These are phyloP conservation scores for Exophiala lecanii-corni DNA, from an alignment of 2,329 filamentous ascomycete genomes.

Conservation along the genomic window DNA sequence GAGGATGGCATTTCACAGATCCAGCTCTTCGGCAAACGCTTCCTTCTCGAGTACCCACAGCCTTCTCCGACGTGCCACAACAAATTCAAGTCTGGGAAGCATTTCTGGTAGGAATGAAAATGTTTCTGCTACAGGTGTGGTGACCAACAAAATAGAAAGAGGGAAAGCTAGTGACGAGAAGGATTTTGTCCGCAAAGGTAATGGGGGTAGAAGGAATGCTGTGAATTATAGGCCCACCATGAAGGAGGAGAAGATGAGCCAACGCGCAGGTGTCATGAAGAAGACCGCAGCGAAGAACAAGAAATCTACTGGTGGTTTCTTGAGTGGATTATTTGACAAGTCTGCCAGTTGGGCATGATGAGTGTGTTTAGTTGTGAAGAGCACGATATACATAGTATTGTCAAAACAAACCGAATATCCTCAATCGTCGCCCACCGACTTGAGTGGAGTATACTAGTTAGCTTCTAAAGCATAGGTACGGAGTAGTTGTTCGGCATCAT, in stretches of 20 bases:
- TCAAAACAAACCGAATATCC: no score
- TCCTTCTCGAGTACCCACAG: slow-evolving; percentile 20
- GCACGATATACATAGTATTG: no score
- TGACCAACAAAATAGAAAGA: slow-evolving; percentile 23
- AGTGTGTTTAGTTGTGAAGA: not conserved
- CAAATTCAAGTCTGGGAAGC: slow-evolving; percentile 24
- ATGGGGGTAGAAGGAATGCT: slow-evolving; percentile 22
- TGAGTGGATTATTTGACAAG: slow-evolving; percentile 21
- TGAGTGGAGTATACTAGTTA: no score
- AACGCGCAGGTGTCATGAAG: slow-evolving; percentile 23
- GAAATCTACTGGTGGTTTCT: slow-evolving; percentile 20
- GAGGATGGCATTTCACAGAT: slow-evolving; percentile 25
- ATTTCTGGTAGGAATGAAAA: slow-evolving; percentile 19
- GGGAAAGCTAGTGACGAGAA: slow-evolving; percentile 24
- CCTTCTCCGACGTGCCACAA: slow-evolving; percentile 26
- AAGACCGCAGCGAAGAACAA: slow-evolving; percentile 16
- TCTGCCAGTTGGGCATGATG: slow-evolving; percentile 22
- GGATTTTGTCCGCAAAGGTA: slow-evolving; percentile 25
- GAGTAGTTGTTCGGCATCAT: no score
- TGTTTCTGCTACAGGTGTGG: slow-evolving; percentile 26
- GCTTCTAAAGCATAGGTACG: no score
- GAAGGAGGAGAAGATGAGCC: slow-evolving; percentile 26
- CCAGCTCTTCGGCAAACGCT: slow-evolving; percentile 9
- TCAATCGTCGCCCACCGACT: no score
- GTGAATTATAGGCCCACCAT: slow-evolving; percentile 25